These are phyloP conservation scores for Mycoemilia scoparia DNA, from an alignment of 192 early-diverging fungal species.

Conservation along the genomic window DNA sequence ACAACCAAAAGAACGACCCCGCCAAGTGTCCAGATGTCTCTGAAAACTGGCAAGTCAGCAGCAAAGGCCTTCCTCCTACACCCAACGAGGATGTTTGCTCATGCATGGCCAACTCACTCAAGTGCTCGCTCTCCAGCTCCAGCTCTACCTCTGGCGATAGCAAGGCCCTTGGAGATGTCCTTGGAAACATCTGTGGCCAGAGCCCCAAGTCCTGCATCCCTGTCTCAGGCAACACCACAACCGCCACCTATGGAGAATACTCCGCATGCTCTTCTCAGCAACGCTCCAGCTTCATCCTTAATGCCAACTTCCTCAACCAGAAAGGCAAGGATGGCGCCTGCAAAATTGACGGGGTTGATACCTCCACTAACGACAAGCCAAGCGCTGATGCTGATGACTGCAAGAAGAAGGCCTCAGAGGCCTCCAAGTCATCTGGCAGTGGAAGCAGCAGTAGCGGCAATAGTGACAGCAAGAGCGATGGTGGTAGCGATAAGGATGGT, in stretches of 20 bases:
- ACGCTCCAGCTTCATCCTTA: conserved; percentile 18
- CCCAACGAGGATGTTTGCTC: conserved; percentile 40
- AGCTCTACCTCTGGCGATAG: conserved; percentile 10
- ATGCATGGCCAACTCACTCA: conserved; percentile 42
- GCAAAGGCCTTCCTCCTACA: conserved; percentile 35
- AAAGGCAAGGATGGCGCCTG: conserved; percentile 15
- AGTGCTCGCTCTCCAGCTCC: conserved; percentile 24
- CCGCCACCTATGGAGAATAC: conserved; percentile 24
- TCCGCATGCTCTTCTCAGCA: conserved; percentile 15
- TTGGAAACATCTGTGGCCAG: conserved; percentile 19
- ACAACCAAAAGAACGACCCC: conserved; percentile 18
- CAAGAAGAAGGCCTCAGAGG: too few species aligned
- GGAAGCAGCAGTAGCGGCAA: too few species aligned
- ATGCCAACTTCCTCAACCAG: conserved; percentile 22
- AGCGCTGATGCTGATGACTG: too few species aligned
- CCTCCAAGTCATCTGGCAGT: too few species aligned
- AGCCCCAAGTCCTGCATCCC: conserved; percentile 14
- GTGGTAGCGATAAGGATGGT: too few species aligned
- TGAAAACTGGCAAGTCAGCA: conserved; percentile 33
- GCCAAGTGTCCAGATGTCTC: conserved; percentile 33
- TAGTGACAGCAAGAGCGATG: too few species aligned
- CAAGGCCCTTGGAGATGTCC: conserved; percentile 13
- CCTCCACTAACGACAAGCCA: too few species aligned
- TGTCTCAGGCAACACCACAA: conserved; percentile 15
- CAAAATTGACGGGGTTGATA: conserved; percentile 13